Conservation (phyloP, 345 rosid species). For the Litchi chinensis region DNA sequence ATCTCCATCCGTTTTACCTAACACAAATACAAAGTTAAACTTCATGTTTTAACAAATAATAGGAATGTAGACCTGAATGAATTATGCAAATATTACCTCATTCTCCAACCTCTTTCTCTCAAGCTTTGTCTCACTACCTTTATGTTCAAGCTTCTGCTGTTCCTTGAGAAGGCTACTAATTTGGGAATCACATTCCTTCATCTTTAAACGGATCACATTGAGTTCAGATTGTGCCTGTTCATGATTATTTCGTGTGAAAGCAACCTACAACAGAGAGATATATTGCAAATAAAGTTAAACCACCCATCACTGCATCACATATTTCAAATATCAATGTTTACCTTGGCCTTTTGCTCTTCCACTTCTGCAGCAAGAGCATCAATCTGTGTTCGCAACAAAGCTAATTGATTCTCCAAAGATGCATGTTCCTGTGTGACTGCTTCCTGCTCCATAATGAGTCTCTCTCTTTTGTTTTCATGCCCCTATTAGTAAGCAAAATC, state of each 20-base stretch:
- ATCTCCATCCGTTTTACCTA: conserved; percentile 85
- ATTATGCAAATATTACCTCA: conserved; percentile 59
- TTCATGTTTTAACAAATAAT: conserved; percentile 10
- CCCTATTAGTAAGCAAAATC: conserved; percentile 45
- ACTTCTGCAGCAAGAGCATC: conserved; percentile 61
- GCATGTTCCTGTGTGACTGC: conserved; percentile 63
- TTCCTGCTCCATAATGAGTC: conserved; percentile 83
- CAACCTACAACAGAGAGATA: conserved; percentile 53
- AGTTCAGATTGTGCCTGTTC: conserved; percentile 72
- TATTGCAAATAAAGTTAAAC: conserved; percentile 17
- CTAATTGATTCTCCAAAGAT: conserved; percentile 78
- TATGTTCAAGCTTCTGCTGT: conserved; percentile 75
- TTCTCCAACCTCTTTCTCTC: conserved; percentile 94
- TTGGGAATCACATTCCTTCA: conserved; percentile 93
- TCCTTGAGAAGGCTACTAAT: conserved; percentile 65
- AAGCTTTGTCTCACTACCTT: conserved; percentile 71
- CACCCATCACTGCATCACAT: background rate
- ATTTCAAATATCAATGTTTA: conserved; percentile 31
- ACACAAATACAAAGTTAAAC: background rate
- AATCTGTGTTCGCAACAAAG: conserved; percentile 61
- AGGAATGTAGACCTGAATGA: background rate
- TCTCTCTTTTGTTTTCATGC: conserved; percentile 78
- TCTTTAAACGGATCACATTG: conserved; percentile 61
- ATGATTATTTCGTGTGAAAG: conserved; percentile 51
- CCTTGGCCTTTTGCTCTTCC: conserved; percentile 72